Percentiles rank a stretch among this genome's conserved stretches.
Evolutionary conservation across 192 early-diverging fungal species (phyloP).

Genomic region (Coemansia erecta): DNA sequence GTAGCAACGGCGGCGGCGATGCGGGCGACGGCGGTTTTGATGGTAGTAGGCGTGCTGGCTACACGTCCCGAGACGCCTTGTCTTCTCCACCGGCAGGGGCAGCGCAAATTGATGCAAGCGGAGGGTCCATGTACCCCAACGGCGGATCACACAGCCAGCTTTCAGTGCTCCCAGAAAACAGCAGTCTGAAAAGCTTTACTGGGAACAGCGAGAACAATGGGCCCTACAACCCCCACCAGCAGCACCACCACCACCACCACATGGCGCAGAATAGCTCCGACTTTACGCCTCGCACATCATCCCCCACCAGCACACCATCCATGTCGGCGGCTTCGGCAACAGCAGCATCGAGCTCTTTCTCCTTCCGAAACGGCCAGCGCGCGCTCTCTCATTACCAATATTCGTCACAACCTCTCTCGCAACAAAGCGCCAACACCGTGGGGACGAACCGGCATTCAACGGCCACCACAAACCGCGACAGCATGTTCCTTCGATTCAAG

Average conservation of each 20-base stretch:
- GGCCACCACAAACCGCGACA: constrained; percentile 38
- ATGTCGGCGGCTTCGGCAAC: constrained; percentile 36
- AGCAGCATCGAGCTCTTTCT: constrained; percentile 40
- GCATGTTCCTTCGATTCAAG: constrained; percentile 50
- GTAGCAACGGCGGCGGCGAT: constrained; percentile 12
- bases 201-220: constrained; percentile 19
- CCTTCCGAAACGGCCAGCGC: constrained; percentile 41
- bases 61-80: constrained; percentile 3
- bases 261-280: constrained; percentile 32
- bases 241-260: constrained; percentile 3
- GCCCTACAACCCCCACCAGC: neutral
- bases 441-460: constrained; percentile 33
- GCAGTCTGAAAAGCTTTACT: constrained; percentile 8
- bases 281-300: constrained; percentile 32
- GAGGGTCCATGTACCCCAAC: neutral
- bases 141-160: constrained; percentile 15
- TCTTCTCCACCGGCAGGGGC: neutral
- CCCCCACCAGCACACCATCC: constrained; percentile 36
- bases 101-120: neutral
- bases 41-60: constrained; percentile 12
- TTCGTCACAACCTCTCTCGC: constrained; percentile 8
- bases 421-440: constrained; percentile 7
- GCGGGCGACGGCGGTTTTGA: constrained; percentile 1
- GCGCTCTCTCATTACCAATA: constrained; percentile 20
- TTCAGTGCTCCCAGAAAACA: constrained; percentile 23